Evolutionary conservation across 345 rosid genomes (phyloP), one percentile per base, ranked within the genome.

Genomic region (Cochlearia excelsa): DNA sequence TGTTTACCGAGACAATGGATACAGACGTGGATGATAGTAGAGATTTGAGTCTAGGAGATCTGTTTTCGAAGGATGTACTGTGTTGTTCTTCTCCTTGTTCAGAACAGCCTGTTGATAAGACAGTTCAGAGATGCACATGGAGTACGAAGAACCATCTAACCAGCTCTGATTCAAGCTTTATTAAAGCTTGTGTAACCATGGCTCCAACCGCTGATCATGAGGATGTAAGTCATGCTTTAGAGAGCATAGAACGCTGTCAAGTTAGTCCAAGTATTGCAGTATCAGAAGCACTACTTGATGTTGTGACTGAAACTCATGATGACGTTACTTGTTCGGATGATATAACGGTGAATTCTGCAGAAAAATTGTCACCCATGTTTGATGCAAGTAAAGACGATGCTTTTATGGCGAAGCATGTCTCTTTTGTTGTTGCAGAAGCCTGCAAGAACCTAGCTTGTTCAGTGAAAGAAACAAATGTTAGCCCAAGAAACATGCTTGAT

Each of bases 161-260:
- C 38, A 50, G 1, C 7, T 62, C 63, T 62, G 28, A 5, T 42
- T 49, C 68, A 4, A 55, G 74, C 11, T 2, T 43, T 28, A 45
- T 71, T 30, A 58, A 30, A 70, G 45, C 74, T 57, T 70, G 74
- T 45, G 31, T 8, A 38, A 63, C 50, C 27, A 30, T 51, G 55
- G 65, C 50, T 63, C 42, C 2, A 30, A 43, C 3, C 51, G 39
- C 38, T 43, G 9, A 49, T 30, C 44, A 38, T 38, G 60, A 37
- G 30, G 44, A 51, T 39, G 65, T 43, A 11, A 33, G 43, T 38
- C 50, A 68, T 9, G 8, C 10, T 16, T 38, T 54, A 1, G 45
- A 16, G 51, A 30, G 41, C 10, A 46, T 28, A 26, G 35, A 54
- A 54, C 5, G 23, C 5, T 54, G 57, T 54, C 57, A 63, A 56